Conservation (phyloP, 2,329 filamentous ascomycete genomes). For the Lecanicillium sp. region DNA sequence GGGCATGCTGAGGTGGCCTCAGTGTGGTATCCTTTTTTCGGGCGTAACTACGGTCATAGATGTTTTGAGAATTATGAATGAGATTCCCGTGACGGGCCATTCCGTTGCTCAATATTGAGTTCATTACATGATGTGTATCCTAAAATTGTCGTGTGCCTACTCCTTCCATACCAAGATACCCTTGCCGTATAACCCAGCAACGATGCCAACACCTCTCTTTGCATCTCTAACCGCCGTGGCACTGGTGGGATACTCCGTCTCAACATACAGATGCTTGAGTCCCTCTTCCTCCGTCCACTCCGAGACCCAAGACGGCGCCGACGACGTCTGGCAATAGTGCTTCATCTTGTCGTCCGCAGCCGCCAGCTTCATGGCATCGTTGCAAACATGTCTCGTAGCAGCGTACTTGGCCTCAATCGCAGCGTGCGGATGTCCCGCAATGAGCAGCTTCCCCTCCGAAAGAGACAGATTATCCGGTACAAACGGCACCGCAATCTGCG, state of each 20-base stretch:
- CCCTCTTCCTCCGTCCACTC: slow-evolving; percentile 27
- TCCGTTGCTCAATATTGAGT: slow-evolving; percentile 6
- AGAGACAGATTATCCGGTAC: slow-evolving; percentile 32
- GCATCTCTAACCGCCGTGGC: slow-evolving; percentile 24
- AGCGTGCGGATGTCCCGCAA: slow-evolving; percentile 31
- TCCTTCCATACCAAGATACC: slow-evolving; percentile 23
- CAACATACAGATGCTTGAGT: slow-evolving; percentile 24
- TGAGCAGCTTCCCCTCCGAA: slow-evolving; percentile 22
- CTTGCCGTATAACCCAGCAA: slow-evolving; percentile 29
- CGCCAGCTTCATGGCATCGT: slow-evolving; percentile 18
- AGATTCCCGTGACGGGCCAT: slow-evolving; percentile 9
- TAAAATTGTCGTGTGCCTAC: slow-evolving; percentile 2
- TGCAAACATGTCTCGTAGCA: slow-evolving; percentile 25
- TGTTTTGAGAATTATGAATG: slow-evolving; percentile 9
- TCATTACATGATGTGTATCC: too few relatives aligned
- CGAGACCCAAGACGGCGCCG: slow-evolving; percentile 20
- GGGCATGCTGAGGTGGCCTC: neutral
- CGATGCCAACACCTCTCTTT: slow-evolving; percentile 22
- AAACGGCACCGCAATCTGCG: slow-evolving; percentile 21
- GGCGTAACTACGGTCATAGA: slow-evolving; percentile 9
- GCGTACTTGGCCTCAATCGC: slow-evolving; percentile 23
- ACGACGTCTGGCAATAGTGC: slow-evolving; percentile 6
- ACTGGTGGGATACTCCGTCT: slow-evolving; percentile 24
- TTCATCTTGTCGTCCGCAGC: slow-evolving; percentile 12
- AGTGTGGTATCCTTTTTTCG: slow-evolving; percentile 2